These are phyloP conservation scores for Avena sativa DNA, from an alignment of 176 grass and related monocot species.

Conservation along the genomic window DNA sequence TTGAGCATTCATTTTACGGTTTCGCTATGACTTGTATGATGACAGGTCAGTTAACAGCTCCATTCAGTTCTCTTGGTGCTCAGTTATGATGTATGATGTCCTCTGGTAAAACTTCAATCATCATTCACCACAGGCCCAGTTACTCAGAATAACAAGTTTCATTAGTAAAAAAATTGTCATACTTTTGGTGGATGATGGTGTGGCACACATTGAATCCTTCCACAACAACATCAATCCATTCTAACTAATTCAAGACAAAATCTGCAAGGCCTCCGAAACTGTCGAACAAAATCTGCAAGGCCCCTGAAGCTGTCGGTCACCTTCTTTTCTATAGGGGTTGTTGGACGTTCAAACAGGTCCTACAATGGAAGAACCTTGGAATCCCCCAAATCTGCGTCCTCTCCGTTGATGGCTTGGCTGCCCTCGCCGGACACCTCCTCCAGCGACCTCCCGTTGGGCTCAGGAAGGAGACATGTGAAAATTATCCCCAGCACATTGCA, in stretches of 20 bases:
- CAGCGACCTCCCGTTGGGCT: conserved; percentile 18
- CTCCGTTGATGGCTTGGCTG: neutral
- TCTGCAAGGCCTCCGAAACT: too few species aligned
- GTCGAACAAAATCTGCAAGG: too few species aligned
- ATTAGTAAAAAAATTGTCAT: neutral
- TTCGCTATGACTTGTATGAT: neutral
- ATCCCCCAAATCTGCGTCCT: conserved; percentile 1
- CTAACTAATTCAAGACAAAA: too few species aligned
- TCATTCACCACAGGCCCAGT: neutral
- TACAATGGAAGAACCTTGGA: conserved; percentile 25
- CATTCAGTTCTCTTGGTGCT: neutral
- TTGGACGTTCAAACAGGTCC: neutral
- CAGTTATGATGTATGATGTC: neutral
- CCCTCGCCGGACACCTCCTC: conserved; percentile 14
- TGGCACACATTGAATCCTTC: too few species aligned
- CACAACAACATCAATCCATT: too few species aligned
- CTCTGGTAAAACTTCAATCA: neutral
- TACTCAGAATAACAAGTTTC: neutral
- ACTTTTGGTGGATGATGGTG: neutral
- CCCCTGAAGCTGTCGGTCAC: neutral
- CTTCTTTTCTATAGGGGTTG: neutral
- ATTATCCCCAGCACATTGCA: conserved; percentile 11
- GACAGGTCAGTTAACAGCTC: neutral
- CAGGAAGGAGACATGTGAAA: conserved; percentile 19
- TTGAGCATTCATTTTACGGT: neutral